Conservation (phyloP, 2,329 filamentous ascomycete species). For the Fusarium tupiense region DNA sequence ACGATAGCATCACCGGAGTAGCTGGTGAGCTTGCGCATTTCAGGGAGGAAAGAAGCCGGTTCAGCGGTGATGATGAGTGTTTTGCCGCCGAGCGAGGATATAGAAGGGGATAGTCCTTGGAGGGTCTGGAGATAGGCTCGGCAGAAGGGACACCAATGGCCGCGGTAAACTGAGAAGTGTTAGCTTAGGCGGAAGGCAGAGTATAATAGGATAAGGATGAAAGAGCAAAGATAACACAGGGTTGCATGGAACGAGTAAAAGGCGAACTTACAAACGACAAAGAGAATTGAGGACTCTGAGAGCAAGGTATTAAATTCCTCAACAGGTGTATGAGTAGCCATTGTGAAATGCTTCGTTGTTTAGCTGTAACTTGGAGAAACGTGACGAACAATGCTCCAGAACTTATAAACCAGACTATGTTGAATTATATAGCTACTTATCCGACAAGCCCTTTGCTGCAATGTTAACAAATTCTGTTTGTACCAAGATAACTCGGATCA, state of each 20-base stretch:
- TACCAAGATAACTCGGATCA: not conserved
- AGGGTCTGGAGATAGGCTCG: not conserved
- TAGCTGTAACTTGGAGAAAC: not conserved
- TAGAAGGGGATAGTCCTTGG: not conserved
- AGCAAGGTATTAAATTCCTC: not conserved
- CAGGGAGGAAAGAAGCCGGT: not conserved
- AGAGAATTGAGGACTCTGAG: not conserved
- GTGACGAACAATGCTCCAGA: fast-evolving
- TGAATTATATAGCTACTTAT: not conserved
- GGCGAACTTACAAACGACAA: not conserved
- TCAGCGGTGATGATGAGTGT: not conserved
- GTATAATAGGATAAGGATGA: fast-evolving
- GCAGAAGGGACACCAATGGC: not conserved
- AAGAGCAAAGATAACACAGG: fast-evolving
- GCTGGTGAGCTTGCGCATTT: not conserved
- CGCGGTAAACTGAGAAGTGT: not conserved
- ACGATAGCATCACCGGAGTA: not conserved
- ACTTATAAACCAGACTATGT: not conserved
- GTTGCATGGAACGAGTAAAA: fast-evolving
- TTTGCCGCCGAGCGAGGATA: not conserved
- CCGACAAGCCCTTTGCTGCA: not conserved
- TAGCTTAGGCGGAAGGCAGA: not conserved
- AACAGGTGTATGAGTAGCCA: not conserved
- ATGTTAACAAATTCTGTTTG: not conserved
- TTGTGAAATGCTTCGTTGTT: not conserved